phyloP scores from a whole-genome alignment of 441 rosid genomes.

The Capsella rubella region DNA sequence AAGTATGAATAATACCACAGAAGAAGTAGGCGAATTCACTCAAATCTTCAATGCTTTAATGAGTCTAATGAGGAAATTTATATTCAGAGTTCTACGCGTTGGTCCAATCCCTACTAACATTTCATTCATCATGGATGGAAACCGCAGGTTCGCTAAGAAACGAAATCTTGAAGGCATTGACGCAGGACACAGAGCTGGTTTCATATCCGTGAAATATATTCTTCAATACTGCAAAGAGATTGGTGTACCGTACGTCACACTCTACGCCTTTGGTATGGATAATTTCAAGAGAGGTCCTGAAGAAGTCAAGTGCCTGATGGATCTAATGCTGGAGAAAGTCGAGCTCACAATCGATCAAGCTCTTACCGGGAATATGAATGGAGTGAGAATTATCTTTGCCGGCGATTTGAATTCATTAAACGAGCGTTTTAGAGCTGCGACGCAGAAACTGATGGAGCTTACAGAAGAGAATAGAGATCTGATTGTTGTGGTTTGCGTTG shows the following conservation, averaged over 20 bases:
- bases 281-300: slow-evolving; percentile 48
- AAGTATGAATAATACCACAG: slow-evolving; percentile 18
- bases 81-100: slow-evolving; percentile 34
- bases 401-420: slow-evolving; percentile 51
- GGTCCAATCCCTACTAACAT: slow-evolving; percentile 48
- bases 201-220: slow-evolving; percentile 26
- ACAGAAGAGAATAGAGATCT: slow-evolving; percentile 42
- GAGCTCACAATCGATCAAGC: slow-evolving; percentile 46
- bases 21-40: slow-evolving; percentile 31
- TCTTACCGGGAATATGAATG: slow-evolving; percentile 36
- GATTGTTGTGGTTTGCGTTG: slow-evolving; percentile 46
- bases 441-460: slow-evolving; percentile 49
- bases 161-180: slow-evolving; percentile 32
- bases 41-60: slow-evolving; percentile 22
- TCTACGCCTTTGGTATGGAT: slow-evolving; percentile 46
- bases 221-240: slow-evolving; percentile 44
- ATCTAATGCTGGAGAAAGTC: slow-evolving; percentile 54
- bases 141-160: slow-evolving; percentile 44
- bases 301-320: slow-evolving; percentile 52
- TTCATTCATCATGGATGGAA: slow-evolving; percentile 49
- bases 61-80: slow-evolving; percentile 37
- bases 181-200: slow-evolving; percentile 49
- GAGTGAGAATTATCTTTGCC: slow-evolving; percentile 45
- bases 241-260: slow-evolving; percentile 45
- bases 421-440: slow-evolving; percentile 42